A percentile compares a stretch with the other conserved stretches of the same genome.
phyloP scores from a whole-genome alignment of 495 filamentous ascomycete genomes.

The Penicillium lividum region DNA sequence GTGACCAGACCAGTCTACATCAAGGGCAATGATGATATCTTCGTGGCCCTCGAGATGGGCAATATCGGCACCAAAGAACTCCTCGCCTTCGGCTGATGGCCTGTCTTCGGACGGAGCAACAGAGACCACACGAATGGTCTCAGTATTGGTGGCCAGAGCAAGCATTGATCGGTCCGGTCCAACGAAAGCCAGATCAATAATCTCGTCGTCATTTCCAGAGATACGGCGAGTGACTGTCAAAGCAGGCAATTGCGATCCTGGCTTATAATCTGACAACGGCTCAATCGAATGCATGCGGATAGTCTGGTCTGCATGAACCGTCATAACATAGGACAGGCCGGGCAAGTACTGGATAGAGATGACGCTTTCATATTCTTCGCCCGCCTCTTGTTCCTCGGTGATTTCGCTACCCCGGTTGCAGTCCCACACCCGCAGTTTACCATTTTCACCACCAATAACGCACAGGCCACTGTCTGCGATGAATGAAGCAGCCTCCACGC shows the following conservation, averaged over 20 bases:
- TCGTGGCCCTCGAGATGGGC: slow-evolving; percentile 83
- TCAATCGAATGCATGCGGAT: slow-evolving; percentile 70
- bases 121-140: slow-evolving; percentile 85
- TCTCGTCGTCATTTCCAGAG: slow-evolving; percentile 95
- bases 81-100: slow-evolving; percentile 32
- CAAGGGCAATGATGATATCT: slow-evolving; percentile 93
- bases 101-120: slow-evolving; percentile 45
- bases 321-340: slow-evolving; percentile 66
- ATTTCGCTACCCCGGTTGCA: slow-evolving; percentile 74
- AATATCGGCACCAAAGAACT: slow-evolving; percentile 86
- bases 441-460: slow-evolving; percentile 85
- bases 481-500: slow-evolving; percentile 82
- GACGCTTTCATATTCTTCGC: slow-evolving; percentile 76
- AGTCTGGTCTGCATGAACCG: slow-evolving; percentile 87
- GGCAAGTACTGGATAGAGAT: slow-evolving; percentile 66
- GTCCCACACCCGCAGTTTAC: slow-evolving; percentile 79
- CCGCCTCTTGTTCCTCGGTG: slow-evolving; percentile 65
- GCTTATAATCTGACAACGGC: slow-evolving; percentile 36
- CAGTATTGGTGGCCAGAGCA: slow-evolving; percentile 91
- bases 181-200: slow-evolving; percentile 88
- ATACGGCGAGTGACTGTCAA: slow-evolving; percentile 67
- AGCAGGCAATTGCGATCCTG: slow-evolving; percentile 42
- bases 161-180: slow-evolving; percentile 76
- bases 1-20: slow-evolving; percentile 92
- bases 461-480: slow-evolving; percentile 65